phyloP scores from a whole-genome alignment of 192 early-diverging fungal genomes.

The Phycomyces blakesleeanus region DNA sequence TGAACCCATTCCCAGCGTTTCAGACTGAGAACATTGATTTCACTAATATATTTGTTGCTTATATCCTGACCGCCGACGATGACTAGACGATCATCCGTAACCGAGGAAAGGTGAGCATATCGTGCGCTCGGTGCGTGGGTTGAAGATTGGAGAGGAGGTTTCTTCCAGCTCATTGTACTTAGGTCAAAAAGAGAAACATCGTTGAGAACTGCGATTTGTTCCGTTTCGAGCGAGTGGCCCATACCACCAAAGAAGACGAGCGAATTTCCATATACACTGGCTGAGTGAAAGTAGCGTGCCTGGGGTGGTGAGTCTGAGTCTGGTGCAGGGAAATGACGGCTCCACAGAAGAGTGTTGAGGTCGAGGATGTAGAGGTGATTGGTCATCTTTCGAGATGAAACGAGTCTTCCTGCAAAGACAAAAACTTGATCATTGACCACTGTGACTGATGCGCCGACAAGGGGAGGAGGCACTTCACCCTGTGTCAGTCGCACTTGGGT shows the following conservation, averaged over 20 bases:
- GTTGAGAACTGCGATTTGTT: conserved; percentile 43
- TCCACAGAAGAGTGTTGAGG: conserved; percentile 59
- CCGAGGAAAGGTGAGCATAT: conserved; percentile 69
- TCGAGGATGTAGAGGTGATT: conserved; percentile 67
- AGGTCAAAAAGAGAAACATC: conserved; percentile 64
- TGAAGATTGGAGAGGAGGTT: conserved; percentile 35
- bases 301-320: conserved; percentile 34
- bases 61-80: conserved; percentile 74
- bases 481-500: conserved; percentile 43
- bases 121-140: conserved; percentile 55
- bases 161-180: conserved; percentile 49
- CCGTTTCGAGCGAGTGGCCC: conserved; percentile 43
- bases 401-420: conserved; percentile 68
- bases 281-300: conserved; percentile 72
- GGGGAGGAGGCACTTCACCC: conserved; percentile 69
- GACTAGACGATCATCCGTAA: conserved; percentile 52
- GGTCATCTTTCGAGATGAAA: conserved; percentile 65
- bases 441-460: conserved; percentile 65
- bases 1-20: conserved; percentile 54
- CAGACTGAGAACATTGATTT: conserved; percentile 67
- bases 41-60: conserved; percentile 65
- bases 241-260: conserved; percentile 74
- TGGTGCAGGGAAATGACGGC: conserved; percentile 41
- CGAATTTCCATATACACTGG: conserved; percentile 54
- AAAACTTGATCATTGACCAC: conserved; percentile 56